Conservation (phyloP, 2,329 filamentous ascomycete genomes). For the Seiridium cupressi region DNA sequence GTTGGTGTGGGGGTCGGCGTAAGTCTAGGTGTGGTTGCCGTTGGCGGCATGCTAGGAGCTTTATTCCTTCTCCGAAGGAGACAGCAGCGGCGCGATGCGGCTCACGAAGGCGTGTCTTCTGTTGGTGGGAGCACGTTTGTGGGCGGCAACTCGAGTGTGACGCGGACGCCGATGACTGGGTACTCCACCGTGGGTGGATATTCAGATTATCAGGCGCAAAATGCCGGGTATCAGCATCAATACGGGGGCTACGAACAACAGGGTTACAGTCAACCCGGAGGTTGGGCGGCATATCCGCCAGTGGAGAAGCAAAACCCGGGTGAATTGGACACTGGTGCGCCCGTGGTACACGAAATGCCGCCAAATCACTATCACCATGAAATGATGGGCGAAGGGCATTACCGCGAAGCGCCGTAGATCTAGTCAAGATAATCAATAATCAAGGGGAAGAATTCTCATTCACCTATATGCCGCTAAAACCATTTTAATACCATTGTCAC, state of each 20-base stretch:
- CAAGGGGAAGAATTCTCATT: neutral
- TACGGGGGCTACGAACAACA: neutral
- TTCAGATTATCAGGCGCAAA: neutral
- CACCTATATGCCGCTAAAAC: neutral
- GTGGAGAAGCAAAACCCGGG: constrained; percentile 15
- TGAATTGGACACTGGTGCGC: constrained; percentile 19
- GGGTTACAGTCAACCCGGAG: constrained; percentile 6
- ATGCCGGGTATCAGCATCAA: neutral
- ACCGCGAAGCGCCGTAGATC: constrained; percentile 16
- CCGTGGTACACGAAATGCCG: constrained; percentile 30
- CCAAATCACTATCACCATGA: constrained; percentile 29
- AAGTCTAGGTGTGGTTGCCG: constrained; percentile 27
- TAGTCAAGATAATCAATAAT: neutral
- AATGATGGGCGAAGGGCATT: constrained; percentile 33
- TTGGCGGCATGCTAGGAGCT: constrained; percentile 25
- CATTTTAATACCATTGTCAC: neutral
- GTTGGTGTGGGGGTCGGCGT: constrained; percentile 33
- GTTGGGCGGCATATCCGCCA: constrained; percentile 6
- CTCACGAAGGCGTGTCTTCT: constrained; percentile 10
- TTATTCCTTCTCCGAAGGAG: constrained; percentile 25
- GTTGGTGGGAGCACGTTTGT: constrained; percentile 2
- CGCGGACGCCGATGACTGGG: constrained; percentile 4
- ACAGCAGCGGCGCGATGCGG: constrained; percentile 16
- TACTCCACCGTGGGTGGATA: constrained; percentile 5
- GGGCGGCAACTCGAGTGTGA: neutral